Conservation (phyloP, 306 rosid species). For the Malus fusca region DNA sequence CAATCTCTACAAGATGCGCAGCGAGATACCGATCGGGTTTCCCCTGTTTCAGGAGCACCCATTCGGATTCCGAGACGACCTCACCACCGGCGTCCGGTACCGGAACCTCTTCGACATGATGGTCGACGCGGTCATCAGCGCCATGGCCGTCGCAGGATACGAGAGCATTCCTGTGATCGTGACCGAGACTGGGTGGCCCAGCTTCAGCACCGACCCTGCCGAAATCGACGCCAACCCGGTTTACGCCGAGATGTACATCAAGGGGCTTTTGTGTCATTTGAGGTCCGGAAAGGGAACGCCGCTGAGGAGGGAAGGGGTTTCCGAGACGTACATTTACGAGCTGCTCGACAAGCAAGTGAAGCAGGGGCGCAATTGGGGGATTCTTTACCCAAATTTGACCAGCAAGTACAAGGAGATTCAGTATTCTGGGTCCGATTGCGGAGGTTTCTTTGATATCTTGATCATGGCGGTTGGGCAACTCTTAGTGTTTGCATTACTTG, state of each 20-base stretch:
- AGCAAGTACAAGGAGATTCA: constrained; percentile 46
- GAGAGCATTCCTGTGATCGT: constrained; percentile 54
- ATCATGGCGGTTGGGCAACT: constrained; percentile 4
- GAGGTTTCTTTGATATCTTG: background rate
- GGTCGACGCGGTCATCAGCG: constrained; percentile 59
- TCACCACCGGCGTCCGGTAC: constrained; percentile 68
- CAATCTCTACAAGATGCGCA: constrained; percentile 48
- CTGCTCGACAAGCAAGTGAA: constrained; percentile 48
- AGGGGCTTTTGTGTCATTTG: constrained; percentile 52
- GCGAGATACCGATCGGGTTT: constrained; percentile 61
- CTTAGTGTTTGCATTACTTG: constrained; percentile 13
- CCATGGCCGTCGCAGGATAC: constrained; percentile 60
- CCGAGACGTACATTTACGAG: constrained; percentile 52
- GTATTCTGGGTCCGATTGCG: constrained; percentile 32
- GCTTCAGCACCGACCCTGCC: constrained; percentile 21
- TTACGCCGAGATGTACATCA: constrained; percentile 68
- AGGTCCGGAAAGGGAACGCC: constrained; percentile 65
- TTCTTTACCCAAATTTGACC: constrained; percentile 56
- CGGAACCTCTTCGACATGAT: constrained; percentile 72
- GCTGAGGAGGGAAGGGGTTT: constrained; percentile 55
- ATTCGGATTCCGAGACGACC: constrained; percentile 74
- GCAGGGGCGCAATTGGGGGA: constrained; percentile 55
- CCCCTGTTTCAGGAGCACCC: constrained; percentile 66
- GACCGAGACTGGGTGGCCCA: constrained; percentile 91
- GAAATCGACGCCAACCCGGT: constrained; percentile 61